These are phyloP conservation scores for Globisporangium parvum DNA, from an alignment of 352 stramenopile species.

Conservation along the genomic window DNA sequence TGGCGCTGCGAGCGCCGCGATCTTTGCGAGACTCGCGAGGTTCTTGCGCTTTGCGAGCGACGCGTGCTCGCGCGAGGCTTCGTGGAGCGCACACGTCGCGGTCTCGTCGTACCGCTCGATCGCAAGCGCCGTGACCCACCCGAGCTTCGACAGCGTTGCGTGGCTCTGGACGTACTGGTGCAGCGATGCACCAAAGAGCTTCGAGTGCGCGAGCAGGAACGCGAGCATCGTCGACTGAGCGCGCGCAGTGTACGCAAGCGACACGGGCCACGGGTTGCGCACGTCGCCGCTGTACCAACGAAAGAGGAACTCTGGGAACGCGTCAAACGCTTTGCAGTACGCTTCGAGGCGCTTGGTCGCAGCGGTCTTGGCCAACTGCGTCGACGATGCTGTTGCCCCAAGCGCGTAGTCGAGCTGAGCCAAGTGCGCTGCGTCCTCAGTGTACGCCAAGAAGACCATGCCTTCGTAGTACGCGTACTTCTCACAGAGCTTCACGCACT, in stretches of 20 bases:
- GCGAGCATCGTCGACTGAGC: constrained; percentile 39
- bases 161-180: constrained; percentile 64
- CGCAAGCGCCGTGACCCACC: constrained; percentile 64
- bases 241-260: constrained; percentile 12
- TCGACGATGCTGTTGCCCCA: constrained; percentile 14
- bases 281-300: constrained; percentile 75
- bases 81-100: constrained; percentile 41
- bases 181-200: constrained; percentile 47
- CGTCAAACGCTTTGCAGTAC: constrained; percentile 53
- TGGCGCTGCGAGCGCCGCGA: constrained; percentile 58
- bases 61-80: constrained; percentile 40
- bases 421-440: constrained; percentile 55
- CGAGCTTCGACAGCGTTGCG: constrained; percentile 41
- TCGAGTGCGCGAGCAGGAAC: constrained; percentile 58
- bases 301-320: constrained; percentile 62
- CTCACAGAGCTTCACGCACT: constrained; percentile 57
- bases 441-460: constrained; percentile 69
- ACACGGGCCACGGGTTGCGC: constrained; percentile 53
- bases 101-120: constrained; percentile 61
- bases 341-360: constrained; percentile 54
- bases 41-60: constrained; percentile 68
- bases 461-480: constrained; percentile 79
- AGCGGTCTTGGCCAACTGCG: constrained; percentile 32
- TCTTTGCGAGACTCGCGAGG: constrained; percentile 72
- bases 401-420: constrained; percentile 65